Evolutionary conservation across 257 asterid species (phyloP).

Genomic region (Nicotiana benthamiana): DNA sequence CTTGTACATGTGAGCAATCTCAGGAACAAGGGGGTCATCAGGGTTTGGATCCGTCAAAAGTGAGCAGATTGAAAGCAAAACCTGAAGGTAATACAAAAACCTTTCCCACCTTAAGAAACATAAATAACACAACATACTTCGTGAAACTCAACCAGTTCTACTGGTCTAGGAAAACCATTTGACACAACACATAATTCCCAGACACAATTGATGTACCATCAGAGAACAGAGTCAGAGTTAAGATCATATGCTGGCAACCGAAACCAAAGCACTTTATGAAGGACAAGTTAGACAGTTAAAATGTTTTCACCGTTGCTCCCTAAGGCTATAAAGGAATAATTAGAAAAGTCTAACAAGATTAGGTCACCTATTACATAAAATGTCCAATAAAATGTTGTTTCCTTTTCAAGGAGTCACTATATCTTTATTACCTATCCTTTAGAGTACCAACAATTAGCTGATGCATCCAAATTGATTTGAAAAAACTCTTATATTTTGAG

Average conservation of each 20-base stretch:
- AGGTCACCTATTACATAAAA: not conserved
- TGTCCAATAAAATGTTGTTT: not conserved
- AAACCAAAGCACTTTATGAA: not conserved
- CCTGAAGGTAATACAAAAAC: constrained; percentile 32
- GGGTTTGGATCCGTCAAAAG: constrained; percentile 85
- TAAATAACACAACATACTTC: not conserved
- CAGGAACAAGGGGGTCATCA: constrained; percentile 76
- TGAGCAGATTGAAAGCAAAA: constrained; percentile 71
- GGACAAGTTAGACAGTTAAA: not conserved
- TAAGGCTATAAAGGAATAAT: not conserved
- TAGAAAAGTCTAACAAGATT: too few species aligned
- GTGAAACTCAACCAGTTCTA: not conserved
- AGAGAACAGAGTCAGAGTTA: not conserved
- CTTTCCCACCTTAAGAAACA: constrained; percentile 9
- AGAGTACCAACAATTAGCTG: not conserved
- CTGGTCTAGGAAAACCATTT: not conserved
- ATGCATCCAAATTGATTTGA: not conserved
- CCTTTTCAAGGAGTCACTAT: not conserved
- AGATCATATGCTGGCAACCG: not conserved
- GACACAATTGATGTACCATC: not conserved
- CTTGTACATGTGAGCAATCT: constrained; percentile 87
- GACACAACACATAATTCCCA: not conserved
- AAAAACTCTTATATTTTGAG: not conserved
- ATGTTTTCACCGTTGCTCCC: not conserved
- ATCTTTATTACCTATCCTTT: not conserved